Percentiles rank a stretch among this genome's conserved stretches.
phyloP scores from a whole-genome alignment of 2,329 filamentous ascomycete genomes.

The Mollisiaceae sp. region DNA sequence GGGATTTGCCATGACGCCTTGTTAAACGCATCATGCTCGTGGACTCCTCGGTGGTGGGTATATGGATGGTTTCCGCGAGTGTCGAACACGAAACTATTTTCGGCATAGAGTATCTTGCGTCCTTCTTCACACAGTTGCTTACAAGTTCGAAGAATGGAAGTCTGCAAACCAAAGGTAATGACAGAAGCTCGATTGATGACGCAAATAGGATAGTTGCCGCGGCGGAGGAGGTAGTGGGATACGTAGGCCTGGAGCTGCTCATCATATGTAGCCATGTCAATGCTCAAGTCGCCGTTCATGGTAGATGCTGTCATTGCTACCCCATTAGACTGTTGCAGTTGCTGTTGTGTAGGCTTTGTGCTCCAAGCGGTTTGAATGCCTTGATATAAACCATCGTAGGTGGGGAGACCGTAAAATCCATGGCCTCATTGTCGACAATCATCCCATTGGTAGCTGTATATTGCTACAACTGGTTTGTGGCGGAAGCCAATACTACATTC shows the following conservation, averaged over 20 bases:
- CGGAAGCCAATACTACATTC: background rate
- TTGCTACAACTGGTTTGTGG: background rate
- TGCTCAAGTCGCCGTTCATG: background rate
- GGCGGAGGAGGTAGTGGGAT: background rate
- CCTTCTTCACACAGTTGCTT: background rate
- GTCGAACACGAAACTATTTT: background rate
- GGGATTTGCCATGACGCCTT: background rate
- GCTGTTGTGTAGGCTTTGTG: background rate
- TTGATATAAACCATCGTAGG: background rate
- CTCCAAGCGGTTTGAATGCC: background rate
- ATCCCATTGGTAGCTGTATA: constrained; percentile 3
- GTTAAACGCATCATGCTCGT: background rate
- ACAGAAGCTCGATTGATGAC: background rate
- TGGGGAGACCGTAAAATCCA: background rate
- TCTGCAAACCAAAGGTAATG: background rate
- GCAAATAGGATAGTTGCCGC: background rate
- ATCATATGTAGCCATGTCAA: background rate
- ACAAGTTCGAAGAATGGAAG: background rate
- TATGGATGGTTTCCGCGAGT: background rate
- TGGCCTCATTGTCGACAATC: background rate
- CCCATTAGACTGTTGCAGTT: background rate
- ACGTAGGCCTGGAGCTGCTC: background rate
- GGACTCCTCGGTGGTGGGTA: background rate
- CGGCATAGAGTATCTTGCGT: background rate
- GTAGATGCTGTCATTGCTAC: background rate